Percentiles rank a stretch among this genome's conserved stretches.
Evolutionary conservation across 208 protist species (phyloP).

Genomic region (Acanthamoeba castellanii): DNA sequence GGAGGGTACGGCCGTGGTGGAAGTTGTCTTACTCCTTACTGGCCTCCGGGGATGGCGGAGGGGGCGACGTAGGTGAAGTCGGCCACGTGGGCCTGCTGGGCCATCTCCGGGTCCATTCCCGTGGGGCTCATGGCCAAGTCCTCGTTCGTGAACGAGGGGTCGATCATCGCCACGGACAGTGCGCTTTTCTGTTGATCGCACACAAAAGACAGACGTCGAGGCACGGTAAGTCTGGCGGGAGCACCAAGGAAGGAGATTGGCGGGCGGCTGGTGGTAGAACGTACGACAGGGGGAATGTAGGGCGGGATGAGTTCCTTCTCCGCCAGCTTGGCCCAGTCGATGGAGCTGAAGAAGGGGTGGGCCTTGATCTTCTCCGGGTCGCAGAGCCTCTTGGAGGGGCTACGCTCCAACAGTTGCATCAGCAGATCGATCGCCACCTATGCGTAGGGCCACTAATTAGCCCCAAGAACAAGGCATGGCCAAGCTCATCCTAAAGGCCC

Average conservation of each 20-base stretch:
- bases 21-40: too few relatives aligned
- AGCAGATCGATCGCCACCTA: too few relatives aligned
- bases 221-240: too few relatives aligned
- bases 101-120: not conserved
- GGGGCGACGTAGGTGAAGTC: conserved; percentile 57
- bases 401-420: too few relatives aligned
- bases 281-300: conserved; percentile 45
- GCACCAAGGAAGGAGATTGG: not conserved
- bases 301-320: conserved; percentile 29
- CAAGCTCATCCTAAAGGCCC: too few relatives aligned
- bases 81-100: conserved; percentile 16
- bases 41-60: not conserved
- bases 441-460: too few relatives aligned
- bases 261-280: not conserved
- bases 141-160: conserved; percentile 45
- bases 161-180: not conserved
- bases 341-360: conserved; percentile 83
- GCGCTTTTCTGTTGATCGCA: not conserved
- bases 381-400: too few relatives aligned
- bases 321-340: conserved; percentile 85
- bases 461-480: too few relatives aligned
- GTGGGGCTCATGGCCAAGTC: not conserved
- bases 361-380: not conserved
- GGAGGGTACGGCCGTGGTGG: too few relatives aligned
- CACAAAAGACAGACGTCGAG: too few relatives aligned